phyloP scores from a whole-genome alignment of 2,329 filamentous ascomycete species.

The Cladosporium sp. region DNA sequence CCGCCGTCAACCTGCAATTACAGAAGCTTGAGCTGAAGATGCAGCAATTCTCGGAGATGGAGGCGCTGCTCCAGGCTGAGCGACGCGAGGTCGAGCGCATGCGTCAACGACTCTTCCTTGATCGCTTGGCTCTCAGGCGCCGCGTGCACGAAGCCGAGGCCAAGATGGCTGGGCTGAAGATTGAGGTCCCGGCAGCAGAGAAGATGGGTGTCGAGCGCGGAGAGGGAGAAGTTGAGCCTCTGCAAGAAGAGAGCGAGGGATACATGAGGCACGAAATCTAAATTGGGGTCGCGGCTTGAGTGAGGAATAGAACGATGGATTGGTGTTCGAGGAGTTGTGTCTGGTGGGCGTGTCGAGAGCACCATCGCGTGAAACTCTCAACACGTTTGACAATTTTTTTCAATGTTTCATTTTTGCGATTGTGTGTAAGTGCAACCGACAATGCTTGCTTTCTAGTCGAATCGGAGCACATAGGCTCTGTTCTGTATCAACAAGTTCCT shows the following conservation, averaged over 20 bases:
- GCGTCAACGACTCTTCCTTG: slow-evolving; percentile 88
- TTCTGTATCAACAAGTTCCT: slow-evolving; percentile 3
- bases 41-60: slow-evolving; percentile 94
- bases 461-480: not conserved
- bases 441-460: not conserved
- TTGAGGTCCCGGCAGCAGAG: slow-evolving; percentile 6
- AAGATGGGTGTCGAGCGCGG: slow-evolving; percentile 10
- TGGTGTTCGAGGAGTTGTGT: slow-evolving; percentile 7
- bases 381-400: not conserved
- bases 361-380: not conserved
- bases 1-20: slow-evolving; percentile 87
- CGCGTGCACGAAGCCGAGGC: slow-evolving; percentile 80
- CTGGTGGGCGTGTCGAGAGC: not conserved
- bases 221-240: slow-evolving; percentile 3
- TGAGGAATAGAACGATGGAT: not conserved
- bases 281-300: not conserved
- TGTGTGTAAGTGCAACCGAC: not conserved
- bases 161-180: slow-evolving; percentile 13
- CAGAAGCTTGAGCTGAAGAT: slow-evolving; percentile 96
- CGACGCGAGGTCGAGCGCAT: slow-evolving; percentile 87
- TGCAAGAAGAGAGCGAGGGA: slow-evolving; percentile 8
- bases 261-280: slow-evolving; percentile 11
- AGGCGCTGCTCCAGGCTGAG: slow-evolving; percentile 85
- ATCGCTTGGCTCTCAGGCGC: slow-evolving; percentile 84
- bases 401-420: not conserved